Evolutionary conservation across 768 basidiomycete species (phyloP), one percentile per base, ranked within the genome.

Genomic region (Favolaschia claudopus): DNA sequence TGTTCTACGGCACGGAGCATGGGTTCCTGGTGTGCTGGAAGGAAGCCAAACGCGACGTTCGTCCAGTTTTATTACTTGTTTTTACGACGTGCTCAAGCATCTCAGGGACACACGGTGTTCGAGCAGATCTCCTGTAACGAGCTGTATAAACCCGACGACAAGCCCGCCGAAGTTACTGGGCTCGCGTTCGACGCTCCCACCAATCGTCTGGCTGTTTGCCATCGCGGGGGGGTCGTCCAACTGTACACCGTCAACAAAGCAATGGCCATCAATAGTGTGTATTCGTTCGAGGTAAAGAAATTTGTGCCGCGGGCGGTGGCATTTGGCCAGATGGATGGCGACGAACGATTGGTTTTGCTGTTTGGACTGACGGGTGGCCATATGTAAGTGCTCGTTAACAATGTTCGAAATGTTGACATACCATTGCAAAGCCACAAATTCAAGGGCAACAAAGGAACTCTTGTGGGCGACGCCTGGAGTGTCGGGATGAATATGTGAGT

Each of bases 111-210:
- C 19, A 22, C 13, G 34, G 32, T 22, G n/a, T 66, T 66, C 29
- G 31, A 55, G 25, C 62, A 66, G 36, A 7, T 27, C 5, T 40
- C 32, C 19, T 63, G 53, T 29, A 48, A 17, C 2, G 57, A 39
- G 19, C 31, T 63, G 2, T 38, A 56, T 4, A 45, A 36, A 4
- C 58, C 62, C 3, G 48, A 47, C 3, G 39, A 56, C 6, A 45
- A 36, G 6, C 58, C 62, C 3, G 48, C 46, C 12, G 63, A 67
- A 50, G 48, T 67, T 1, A 64, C 63, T 0, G 66, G 55, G 10
- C 43, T 67, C 7, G 59, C 50, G 5, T 67, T 58, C 36, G 63
- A 67, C 17, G 31, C 63, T 13, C 22, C 40, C 17, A 42, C 58
- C 22, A 60, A 48, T 39, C 56, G 53, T 32, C 63, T 67, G n/a